Percentiles rank a stretch among this genome's conserved stretches.
Evolutionary conservation across 2,329 filamentous ascomycete genomes (phyloP).

Genomic region (Aspergillus aculeatinus): DNA sequence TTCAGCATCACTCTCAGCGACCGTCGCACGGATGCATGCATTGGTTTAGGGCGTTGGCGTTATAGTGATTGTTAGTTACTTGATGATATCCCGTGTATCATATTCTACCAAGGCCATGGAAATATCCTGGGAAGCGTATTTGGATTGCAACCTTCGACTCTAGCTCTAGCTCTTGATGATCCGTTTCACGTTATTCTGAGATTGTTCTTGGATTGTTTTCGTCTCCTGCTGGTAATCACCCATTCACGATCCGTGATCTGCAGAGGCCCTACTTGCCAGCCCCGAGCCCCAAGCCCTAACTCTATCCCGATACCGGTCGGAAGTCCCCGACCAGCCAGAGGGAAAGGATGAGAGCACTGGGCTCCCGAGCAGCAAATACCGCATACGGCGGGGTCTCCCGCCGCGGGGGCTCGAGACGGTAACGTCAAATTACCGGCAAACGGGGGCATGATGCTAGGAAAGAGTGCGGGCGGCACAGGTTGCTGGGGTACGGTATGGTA

Average conservation of each 20-base stretch:
- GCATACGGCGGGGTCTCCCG: conserved; percentile 11
- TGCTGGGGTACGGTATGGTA: conserved; percentile 3
- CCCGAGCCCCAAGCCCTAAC: conserved; percentile 24
- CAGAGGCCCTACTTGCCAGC: conserved; percentile 12
- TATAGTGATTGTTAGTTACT: not conserved
- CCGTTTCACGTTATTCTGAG: no score
- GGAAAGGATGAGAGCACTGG: conserved; percentile 1
- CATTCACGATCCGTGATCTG: conserved; percentile 11
- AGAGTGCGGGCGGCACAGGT: not conserved
- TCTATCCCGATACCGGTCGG: conserved; percentile 15
- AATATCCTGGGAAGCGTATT: not conserved
- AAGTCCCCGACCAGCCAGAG: not conserved
- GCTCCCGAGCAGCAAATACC: conserved; percentile 16
- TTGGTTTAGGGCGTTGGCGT: conserved; percentile 13
- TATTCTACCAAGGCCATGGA: not conserved
- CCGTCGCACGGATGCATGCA: conserved; percentile 5
- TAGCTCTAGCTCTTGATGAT: no score
- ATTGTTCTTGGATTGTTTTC: no score
- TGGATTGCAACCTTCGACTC: not conserved
- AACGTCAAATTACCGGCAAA: conserved; percentile 4
- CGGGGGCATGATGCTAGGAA: not conserved
- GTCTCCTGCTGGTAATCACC: no score
- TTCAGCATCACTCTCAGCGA: not conserved
- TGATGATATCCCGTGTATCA: conserved; percentile 4
- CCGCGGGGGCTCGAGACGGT: not conserved